Conservation (phyloP, 192 early-diverging fungal genomes). For the Pilaira anomala region DNA sequence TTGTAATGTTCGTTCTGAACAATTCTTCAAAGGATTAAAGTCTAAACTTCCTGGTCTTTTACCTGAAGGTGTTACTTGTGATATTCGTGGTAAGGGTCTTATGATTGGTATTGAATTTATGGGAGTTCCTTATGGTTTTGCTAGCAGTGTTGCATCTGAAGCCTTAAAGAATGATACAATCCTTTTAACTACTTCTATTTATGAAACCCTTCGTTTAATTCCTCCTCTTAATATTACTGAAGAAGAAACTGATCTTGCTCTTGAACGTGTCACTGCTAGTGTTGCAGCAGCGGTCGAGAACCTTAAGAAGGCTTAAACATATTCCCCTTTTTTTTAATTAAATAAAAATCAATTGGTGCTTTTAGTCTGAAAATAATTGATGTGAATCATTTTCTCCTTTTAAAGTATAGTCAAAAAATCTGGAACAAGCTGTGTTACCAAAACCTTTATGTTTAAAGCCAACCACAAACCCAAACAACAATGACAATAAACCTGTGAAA, state of each 20-base stretch:
- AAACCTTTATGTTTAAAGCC: no score
- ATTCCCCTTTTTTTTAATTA: neutral
- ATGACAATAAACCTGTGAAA: no score
- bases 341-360: neutral
- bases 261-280: conserved; percentile 27
- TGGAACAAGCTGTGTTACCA: no score
- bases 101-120: conserved; percentile 47
- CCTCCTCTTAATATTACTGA: conserved; percentile 42
- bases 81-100: conserved; percentile 43
- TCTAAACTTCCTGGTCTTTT: conserved; percentile 27
- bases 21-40: conserved; percentile 34
- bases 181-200: conserved; percentile 42
- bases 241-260: conserved; percentile 37
- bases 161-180: conserved; percentile 39
- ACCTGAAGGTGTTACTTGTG: conserved; percentile 30
- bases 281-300: conserved; percentile 23
- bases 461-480: no score
- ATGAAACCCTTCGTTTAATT: conserved; percentile 43
- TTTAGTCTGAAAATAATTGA: no score
- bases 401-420: no score
- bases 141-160: conserved; percentile 20
- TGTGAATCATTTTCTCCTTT: no score
- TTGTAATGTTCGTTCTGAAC: conserved; percentile 38
- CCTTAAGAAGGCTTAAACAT: no score
- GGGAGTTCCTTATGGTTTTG: conserved; percentile 36